These are phyloP conservation scores for Alliaria petiolata DNA, from an alignment of 345 rosid genomes.

Conservation along the genomic window DNA sequence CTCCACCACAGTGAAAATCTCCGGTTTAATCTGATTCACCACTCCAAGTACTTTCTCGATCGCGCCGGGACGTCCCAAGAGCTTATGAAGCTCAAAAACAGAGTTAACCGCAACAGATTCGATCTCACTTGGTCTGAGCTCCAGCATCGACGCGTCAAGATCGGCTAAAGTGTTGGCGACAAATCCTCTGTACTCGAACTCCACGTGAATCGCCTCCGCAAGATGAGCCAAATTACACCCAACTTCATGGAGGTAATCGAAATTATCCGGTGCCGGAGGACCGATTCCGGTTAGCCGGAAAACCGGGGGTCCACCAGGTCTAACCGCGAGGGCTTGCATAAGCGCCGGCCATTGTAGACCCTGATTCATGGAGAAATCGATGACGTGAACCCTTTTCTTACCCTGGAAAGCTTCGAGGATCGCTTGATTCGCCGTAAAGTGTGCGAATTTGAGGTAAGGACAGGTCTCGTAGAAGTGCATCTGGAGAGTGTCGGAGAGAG, in stretches of 20 bases:
- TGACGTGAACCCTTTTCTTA: conserved; percentile 57
- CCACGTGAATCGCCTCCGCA: conserved; percentile 63
- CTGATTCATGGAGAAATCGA: conserved; percentile 67
- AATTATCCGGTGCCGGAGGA: conserved; percentile 56
- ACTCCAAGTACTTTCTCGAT: conserved; percentile 56
- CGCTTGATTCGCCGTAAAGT: conserved; percentile 83
- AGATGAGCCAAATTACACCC: conserved; percentile 80
- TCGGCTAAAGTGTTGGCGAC: conserved; percentile 70
- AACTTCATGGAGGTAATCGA: conserved; percentile 64
- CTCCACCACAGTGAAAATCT: conserved; percentile 66
- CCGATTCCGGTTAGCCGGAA: conserved; percentile 79
- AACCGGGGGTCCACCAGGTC: conserved; percentile 71
- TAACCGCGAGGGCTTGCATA: conserved; percentile 73
- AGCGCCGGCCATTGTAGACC: conserved; percentile 88
- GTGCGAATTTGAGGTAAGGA: conserved; percentile 85
- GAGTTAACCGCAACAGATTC: conserved; percentile 82
- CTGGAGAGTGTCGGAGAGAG: conserved; percentile 59
- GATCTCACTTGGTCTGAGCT: conserved; percentile 47
- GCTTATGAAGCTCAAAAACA: conserved; percentile 66
- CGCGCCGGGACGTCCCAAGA: conserved; percentile 57
- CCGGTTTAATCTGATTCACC: conserved; percentile 62
- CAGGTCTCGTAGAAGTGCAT: conserved; percentile 82
- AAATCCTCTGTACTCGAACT: conserved; percentile 74
- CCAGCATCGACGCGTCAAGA: conserved; percentile 66
- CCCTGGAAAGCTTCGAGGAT: conserved; percentile 75